Evolutionary conservation across 108 stramenopile genomes (phyloP), one percentile per base, ranked within the genome.

Genomic region (Cyclotella sp.): DNA sequence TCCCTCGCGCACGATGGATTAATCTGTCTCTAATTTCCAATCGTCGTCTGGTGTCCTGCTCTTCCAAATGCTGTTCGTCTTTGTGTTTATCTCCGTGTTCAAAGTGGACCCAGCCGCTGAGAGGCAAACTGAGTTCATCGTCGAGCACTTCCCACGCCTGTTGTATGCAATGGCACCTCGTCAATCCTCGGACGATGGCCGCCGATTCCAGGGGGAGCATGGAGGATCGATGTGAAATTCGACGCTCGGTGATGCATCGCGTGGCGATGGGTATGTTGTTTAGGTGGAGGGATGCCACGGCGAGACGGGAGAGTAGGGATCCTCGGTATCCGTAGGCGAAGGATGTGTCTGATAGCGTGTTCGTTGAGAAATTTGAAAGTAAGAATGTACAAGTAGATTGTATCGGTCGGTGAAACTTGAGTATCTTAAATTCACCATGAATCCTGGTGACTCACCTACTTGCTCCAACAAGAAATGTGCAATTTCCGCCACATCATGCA

Each of bases 161-260:
- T 19, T 87, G 84, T 12, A 79, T 85, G 64, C 90, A 89, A 65
- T 88, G 78, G 8, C 82, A 78, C 14, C 91, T 82, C 34, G 91
- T 60, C 21, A 95, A 65, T 22, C 91, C 91, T 27, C 94, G 81
- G 55, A 93, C 78, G 30, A 95, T 87, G 0, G 94, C 91, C 12
- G 90, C 88, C 19, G 89, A 89, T 73, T 92, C 94, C 82, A 93
- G 73, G 1, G 94, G 91, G 8, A 85, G 65, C 85, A 93, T 90
- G 39, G 83, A 84, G 1, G 87, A 64, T 30, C 85, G 68, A 77
- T 90, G 85, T 10, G 79, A 75, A 14, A 51, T 70, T 14, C 83
- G 67, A 45, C 94, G 86, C 70, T 86, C 83, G 26, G 83, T 75
- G 64, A 95, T 87, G 43, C 90, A 92, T 52, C 78, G 59, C 70